A percentile compares a stretch with the other conserved stretches of the same genome.
Conservation (phyloP, 305 asterid species). For the Rubia occidens region DNA sequence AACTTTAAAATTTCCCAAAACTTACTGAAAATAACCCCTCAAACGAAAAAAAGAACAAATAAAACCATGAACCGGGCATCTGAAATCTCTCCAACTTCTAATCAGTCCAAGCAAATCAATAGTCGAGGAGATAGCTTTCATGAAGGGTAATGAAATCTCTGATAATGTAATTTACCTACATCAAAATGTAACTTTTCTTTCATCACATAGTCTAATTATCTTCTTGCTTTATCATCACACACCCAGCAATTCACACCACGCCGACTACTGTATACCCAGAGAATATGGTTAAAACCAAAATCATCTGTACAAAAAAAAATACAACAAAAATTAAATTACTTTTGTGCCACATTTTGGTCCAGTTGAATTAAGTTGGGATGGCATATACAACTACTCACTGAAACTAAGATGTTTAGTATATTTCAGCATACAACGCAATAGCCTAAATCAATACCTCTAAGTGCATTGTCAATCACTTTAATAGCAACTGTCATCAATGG, state of each 20-base stretch:
- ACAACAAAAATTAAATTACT: neutral
- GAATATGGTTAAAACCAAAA: conserved; percentile 80
- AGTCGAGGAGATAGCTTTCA: no score
- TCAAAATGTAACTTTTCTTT: neutral
- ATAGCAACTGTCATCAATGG: conserved; percentile 89
- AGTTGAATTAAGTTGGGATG: neutral
- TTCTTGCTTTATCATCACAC: conserved; percentile 87
- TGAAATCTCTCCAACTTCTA: no score
- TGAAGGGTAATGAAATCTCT: no score
- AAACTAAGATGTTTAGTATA: neutral
- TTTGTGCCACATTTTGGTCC: neutral
- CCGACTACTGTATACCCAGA: conserved; percentile 95
- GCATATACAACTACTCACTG: neutral
- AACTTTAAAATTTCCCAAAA: no score
- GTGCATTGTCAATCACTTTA: conserved; percentile 82
- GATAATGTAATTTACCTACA: neutral
- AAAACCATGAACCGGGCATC: no score
- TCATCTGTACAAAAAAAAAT: conserved; percentile 49
- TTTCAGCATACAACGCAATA: no score
- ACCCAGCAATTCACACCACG: conserved; percentile 99
- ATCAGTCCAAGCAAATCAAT: no score
- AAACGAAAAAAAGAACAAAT: no score
- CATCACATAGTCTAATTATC: conserved; percentile 36
- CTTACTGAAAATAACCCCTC: no score
- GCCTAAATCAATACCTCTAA: conserved; percentile 51